Base-by-base conservation (phyloP, 1,284 basidiomycete species). In the Rhodotorula sp. region DNA sequence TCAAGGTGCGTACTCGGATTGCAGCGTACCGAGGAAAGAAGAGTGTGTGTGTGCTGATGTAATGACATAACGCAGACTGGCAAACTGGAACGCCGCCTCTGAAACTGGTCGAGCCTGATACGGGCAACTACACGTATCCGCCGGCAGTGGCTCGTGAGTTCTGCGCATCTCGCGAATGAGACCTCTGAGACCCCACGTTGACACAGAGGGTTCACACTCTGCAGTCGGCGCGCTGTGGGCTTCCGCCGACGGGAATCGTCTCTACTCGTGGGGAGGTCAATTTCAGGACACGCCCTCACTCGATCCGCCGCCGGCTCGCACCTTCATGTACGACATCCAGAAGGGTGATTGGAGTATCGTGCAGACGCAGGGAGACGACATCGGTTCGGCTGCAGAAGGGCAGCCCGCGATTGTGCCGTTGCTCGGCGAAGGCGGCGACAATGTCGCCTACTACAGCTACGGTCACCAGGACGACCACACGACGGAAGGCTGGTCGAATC, bases 391-490 rank as follows among this genome's bases (percentile, higher is more conserved):
- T 2, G 76, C 77, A 12, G 78, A 79, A 65, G 78, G 78, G 18
- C 68, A 72, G 23, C 62, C 72, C 1, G 76, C 72, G 4, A 64
- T 78, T 34, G 74, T 73, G 5, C 75, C 74, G 0, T 62, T 60
- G 4, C 45, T 65, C 4, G 76, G 74, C 1, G 45, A 66, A 26
- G 63, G 69, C 26, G 61, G 69, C 0, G 71, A 76, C 31, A 74
- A 75, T 45, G 54, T 75, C 21, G 77, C 71, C 4, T 77, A 67
- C 61, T 79, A 76, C 60, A 73, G 72, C 62, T 67, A 74, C 34
- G 77, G 77, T 5, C 77, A 78, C 60, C 68, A 74, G 23, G 77
- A 78, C 61, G 69, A 72, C 31, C 75, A 76, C 43, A 77, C 77
- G 38, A 70, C 73, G 0, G 16, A 72, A 47, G 73, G 67, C 3